These are phyloP conservation scores for Botrytis paeoniae DNA, from an alignment of 2,329 filamentous ascomycete genomes.

Conservation along the genomic window DNA sequence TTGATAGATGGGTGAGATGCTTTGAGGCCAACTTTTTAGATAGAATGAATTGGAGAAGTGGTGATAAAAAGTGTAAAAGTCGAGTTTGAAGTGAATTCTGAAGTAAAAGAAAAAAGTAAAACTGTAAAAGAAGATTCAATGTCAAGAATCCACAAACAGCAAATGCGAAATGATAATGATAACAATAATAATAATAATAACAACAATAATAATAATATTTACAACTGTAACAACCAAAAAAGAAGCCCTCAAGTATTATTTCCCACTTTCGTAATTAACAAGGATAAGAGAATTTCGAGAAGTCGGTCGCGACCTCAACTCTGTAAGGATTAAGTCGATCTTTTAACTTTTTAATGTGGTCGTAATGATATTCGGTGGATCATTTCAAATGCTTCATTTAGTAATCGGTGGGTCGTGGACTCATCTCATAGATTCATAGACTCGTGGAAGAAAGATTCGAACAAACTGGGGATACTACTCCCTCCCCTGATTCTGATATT, in stretches of 20 bases:
- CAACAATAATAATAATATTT: background rate
- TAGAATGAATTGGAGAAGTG: background rate
- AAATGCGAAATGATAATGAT: background rate
- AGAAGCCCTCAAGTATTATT: background rate
- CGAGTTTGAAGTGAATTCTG: background rate
- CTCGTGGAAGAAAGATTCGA: background rate
- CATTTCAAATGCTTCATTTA: conserved; percentile 1
- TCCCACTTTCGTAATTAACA: background rate
- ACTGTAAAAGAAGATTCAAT: background rate
- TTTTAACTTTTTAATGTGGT: background rate
- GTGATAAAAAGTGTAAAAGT: background rate
- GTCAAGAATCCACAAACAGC: background rate
- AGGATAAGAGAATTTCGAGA: background rate
- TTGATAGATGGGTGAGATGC: background rate
- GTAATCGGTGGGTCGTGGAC: background rate
- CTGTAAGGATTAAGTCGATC: background rate
- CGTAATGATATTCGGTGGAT: background rate
- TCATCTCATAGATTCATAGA: background rate
- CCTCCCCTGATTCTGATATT: background rate
- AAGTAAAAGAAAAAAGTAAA: background rate
- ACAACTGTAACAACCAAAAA: background rate
- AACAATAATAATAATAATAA: background rate
- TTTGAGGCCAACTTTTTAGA: background rate
- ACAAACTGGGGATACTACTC: background rate
- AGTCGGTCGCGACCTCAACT: background rate